These are phyloP conservation scores for Beauveria asiatica DNA, from an alignment of 2,329 filamentous ascomycete genomes.

Conservation along the genomic window DNA sequence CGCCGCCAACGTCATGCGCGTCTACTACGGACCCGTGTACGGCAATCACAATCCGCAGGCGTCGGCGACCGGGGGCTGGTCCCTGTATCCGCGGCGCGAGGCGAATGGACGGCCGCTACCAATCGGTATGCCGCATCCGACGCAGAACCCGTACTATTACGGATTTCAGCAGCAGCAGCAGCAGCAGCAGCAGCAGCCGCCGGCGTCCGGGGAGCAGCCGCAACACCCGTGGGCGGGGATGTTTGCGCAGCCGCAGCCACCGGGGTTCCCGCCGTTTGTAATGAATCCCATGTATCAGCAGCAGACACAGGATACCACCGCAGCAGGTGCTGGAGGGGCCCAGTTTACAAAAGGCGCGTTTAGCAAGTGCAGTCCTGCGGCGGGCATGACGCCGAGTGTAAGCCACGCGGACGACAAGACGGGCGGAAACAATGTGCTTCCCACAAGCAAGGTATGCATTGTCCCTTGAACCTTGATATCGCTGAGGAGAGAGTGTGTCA, in stretches of 20 bases:
- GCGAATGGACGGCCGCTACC: conserved; percentile 26
- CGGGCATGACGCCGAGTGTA: conserved; percentile 4
- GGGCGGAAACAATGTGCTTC: not conserved
- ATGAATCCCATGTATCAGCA: conserved; percentile 13
- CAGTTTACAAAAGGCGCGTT: conserved; percentile 9
- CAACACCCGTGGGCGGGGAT: too few relatives aligned
- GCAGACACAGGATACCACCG: not conserved
- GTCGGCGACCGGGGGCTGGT: not conserved
- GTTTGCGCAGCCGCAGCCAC: not conserved
- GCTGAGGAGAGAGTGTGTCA: too few relatives aligned
- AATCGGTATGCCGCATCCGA: conserved; percentile 34
- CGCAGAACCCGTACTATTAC: conserved; percentile 34
- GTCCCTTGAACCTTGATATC: not conserved
- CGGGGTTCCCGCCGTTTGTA: conserved; percentile 14
- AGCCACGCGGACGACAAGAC: conserved; percentile 5
- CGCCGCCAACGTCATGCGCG: conserved; percentile 42
- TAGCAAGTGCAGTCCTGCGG: not conserved
- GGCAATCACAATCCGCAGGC: conserved; percentile 36
- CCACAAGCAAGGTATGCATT: conserved; percentile 11
- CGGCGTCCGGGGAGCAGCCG: too few relatives aligned
- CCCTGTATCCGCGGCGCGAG: conserved; percentile 36
- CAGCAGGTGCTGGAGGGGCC: not conserved
- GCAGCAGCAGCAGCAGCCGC: too few relatives aligned
- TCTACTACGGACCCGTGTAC: conserved; percentile 50
- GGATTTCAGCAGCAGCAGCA: conserved; percentile 23